Evolutionary conservation across 1,284 basidiomycete species (phyloP), one percentile per base, ranked within the genome.

Genomic region (Rhodotorula mucilaginosa): DNA sequence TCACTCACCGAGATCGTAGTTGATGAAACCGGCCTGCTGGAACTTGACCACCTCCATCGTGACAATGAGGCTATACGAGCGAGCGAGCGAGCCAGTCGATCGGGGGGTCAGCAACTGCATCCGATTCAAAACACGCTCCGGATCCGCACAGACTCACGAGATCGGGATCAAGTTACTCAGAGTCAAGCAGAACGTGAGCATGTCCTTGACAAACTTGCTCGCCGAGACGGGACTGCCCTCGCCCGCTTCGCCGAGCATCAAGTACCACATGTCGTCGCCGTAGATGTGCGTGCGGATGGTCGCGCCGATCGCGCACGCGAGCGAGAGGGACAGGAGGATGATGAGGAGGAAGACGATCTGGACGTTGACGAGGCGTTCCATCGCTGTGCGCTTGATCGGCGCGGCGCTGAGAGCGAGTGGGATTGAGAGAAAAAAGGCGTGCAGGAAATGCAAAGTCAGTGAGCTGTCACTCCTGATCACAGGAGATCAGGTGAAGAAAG

Each of bases 111-210:
- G 13, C 56, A 7, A 57, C 3, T 18, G 39, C 39, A 2, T 44
- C 39, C 39, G 15, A 57, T 5, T 31, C 48, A 5, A 5, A 46
- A 31, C 39, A 5, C 47, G 5, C 16, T 0, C 46, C 10, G 31
- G 7, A 0, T 29, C 4, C 8, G 15, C 10, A 29, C 1, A 1
- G 31, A 78, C 82, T 66, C 63, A 83, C 71, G 96, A 99, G 80
- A 99, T 99, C 12, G 97, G 97, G 75, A 99, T 98, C 78, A 99
- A 85, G 83, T 99, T 99, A 85, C 98, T 99, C 86, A 98, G 97
- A 54, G 97, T 86, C 81, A 99, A 97, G 82, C 99, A 93, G 83
- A 98, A 99, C 2, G 97, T 99, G 60, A 99, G 85, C 71, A 99
- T 93, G 81, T 98, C 96, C 90, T 83, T 80, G 70, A 82, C 76